Evolutionary conservation across 2,329 filamentous ascomycete species (phyloP), one percentile per base, ranked within the genome.

Genomic region (Dissoconium aciculare): DNA sequence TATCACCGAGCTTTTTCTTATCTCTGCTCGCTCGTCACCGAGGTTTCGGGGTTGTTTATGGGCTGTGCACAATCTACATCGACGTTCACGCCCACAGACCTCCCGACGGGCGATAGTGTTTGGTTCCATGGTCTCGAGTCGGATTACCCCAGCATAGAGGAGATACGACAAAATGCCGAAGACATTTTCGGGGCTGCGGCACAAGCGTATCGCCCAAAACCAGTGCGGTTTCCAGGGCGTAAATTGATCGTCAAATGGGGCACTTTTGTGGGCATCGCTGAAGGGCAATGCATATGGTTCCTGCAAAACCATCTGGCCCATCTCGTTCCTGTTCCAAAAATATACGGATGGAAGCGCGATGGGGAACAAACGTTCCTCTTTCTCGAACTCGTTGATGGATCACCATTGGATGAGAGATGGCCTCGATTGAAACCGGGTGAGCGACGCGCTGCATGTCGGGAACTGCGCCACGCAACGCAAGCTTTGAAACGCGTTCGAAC

Each of bases 241-340:
- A 15, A 15, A 2, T 12, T 33, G 5, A 16, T 33, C 13, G 26
- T 33, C 19, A 33, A 33, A 28, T 33, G 31, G 31, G 31, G 31
- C 16, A 11, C 15, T 9, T 24, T 24, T 17, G 12, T 33, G 6
- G 17, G 23, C 3, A 33, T 33, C 16, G 17, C 26, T 1, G 31
- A 33, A 24, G 31, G 31, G 9, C 31, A 33, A 27, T 28, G 25
- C 9, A 8, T 33, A 5, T 28, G 26, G 2, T 28, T 33, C 17
- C 26, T 33, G 11, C 4, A 11, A 6, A 15, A 9, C 4, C 12
- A 33, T 6, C 16, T 33, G 3, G 9, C 5, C 11, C 3, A 13
- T 4, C 11, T 10, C 2, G 26, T 33, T 6, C 31, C 31, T 11
- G 26, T 33, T 4, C 31, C 31, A 4, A 14, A 24, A 11, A 11